These are phyloP conservation scores for Verruconis gallopava DNA, from an alignment of 2,329 filamentous ascomycete species.

Conservation along the genomic window DNA sequence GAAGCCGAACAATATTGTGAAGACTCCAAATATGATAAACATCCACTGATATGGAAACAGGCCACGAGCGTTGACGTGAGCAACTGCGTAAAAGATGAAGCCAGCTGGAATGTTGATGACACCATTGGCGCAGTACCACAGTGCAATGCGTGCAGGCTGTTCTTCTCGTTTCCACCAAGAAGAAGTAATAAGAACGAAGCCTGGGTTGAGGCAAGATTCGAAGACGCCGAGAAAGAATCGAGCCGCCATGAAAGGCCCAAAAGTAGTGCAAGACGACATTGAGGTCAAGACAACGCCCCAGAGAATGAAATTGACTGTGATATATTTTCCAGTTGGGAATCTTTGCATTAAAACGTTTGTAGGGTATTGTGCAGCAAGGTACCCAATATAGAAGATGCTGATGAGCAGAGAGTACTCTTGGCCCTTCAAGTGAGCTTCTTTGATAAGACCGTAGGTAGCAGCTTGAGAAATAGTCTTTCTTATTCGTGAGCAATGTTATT, in stretches of 20 bases:
- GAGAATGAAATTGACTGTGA: background rate
- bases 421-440: constrained; percentile 34
- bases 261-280: constrained; percentile 15
- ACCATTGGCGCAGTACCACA: constrained; percentile 4
- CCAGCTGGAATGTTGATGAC: constrained; percentile 6
- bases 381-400: constrained; percentile 39
- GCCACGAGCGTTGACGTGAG: constrained; percentile 3
- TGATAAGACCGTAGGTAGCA: constrained; percentile 34
- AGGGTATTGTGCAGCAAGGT: constrained; percentile 33
- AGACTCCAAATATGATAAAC: constrained; percentile 41
- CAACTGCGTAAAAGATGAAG: constrained; percentile 7
- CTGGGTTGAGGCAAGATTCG: constrained; percentile 24
- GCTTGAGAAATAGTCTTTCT: constrained; percentile 25
- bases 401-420: constrained; percentile 41
- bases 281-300: constrained; percentile 9
- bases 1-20: constrained; percentile 26
- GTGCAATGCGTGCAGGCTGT: constrained; percentile 2
- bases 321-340: constrained; percentile 31
- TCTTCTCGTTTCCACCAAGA: constrained; percentile 3
- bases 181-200: constrained; percentile 16
- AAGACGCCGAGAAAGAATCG: constrained; percentile 25
- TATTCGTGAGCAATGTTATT: background rate
- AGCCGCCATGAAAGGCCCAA: constrained; percentile 25
- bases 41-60: constrained; percentile 37
- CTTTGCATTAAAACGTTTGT: constrained; percentile 32